phyloP scores from a whole-genome alignment of 768 basidiomycete species.

The Amanita rubescens region DNA sequence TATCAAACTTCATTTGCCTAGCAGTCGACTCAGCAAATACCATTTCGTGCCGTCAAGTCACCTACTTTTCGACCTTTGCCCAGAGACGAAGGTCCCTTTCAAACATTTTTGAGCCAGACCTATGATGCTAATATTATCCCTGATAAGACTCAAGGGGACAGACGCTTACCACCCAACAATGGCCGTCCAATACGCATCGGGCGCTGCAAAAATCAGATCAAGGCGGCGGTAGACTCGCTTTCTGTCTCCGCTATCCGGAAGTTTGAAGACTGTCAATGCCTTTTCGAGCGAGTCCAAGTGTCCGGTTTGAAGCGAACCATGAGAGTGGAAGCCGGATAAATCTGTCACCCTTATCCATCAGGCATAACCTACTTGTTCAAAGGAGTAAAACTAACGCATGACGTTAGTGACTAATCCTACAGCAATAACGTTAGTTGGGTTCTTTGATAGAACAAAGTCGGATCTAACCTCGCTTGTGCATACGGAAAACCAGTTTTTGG shows the following conservation, averaged over 20 bases:
- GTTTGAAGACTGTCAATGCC: conserved; percentile 68
- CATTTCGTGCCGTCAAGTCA: background rate
- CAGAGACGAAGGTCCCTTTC: conserved; percentile 75
- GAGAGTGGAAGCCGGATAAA: conserved; percentile 51
- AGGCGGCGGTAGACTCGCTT: conserved; percentile 56
- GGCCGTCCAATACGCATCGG: conserved; percentile 79
- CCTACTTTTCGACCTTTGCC: conserved; percentile 59
- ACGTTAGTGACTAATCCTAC: conserved; percentile 72
- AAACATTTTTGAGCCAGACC: conserved; percentile 89
- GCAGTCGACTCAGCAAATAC: conserved; percentile 16
- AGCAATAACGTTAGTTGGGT: background rate
- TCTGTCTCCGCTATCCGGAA: conserved; percentile 35
- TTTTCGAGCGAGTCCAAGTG: conserved; percentile 83
- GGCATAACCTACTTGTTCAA: background rate
- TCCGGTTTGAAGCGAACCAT: conserved; percentile 45
- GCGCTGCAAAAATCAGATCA: conserved; percentile 77
- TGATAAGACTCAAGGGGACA: too few relatives aligned
- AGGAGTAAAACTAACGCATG: conserved; percentile 54
- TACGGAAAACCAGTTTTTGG: conserved; percentile 47
- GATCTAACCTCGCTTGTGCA: conserved; percentile 46
- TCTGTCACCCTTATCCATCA: conserved; percentile 29
- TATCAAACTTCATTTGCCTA: conserved; percentile 77
- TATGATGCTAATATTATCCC: conserved; percentile 21
- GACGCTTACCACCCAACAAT: conserved; percentile 75
- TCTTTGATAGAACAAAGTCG: background rate